Percentiles rank a stretch among this genome's conserved stretches.
phyloP scores from a whole-genome alignment of 371 early-diverging fungal genomes.

The Mucor circinelloides region DNA sequence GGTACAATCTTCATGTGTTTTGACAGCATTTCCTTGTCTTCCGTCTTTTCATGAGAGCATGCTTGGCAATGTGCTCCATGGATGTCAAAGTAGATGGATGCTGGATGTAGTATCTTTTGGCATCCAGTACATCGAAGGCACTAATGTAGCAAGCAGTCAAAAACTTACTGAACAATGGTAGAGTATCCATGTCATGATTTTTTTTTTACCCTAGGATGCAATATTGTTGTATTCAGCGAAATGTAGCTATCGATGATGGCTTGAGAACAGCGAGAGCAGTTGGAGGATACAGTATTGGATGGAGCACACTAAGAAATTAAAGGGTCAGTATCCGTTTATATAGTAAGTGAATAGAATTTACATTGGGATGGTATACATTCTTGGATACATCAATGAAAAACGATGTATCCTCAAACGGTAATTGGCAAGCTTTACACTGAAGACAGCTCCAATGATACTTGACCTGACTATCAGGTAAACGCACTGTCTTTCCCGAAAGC shows the following conservation, averaged over 20 bases:
- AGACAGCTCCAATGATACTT: conserved; percentile 46
- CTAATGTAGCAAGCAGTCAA: conserved; percentile 5
- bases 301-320: conserved; percentile 20
- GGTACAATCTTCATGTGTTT: conserved; percentile 42
- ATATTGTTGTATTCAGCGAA: conserved; percentile 12
- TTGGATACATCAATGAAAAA: conserved; percentile 30
- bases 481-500: conserved; percentile 35
- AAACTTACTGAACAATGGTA: background rate
- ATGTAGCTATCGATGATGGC: conserved; percentile 28
- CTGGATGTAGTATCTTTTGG: conserved; percentile 33
- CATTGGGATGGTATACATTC: conserved; percentile 41
- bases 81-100: conserved; percentile 34
- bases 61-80: conserved; percentile 32
- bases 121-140: conserved; percentile 47
- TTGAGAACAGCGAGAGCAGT: conserved; percentile 29
- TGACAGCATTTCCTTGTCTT: conserved; percentile 12
- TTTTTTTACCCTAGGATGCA: conserved; percentile 42
- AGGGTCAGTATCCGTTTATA: background rate
- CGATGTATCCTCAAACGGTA: conserved; percentile 34
- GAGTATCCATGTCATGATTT: background rate
- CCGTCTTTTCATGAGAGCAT: conserved; percentile 20
- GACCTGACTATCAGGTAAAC: conserved; percentile 29
- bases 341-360: too few species aligned
- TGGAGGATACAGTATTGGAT: background rate
- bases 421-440: conserved; percentile 30